These are phyloP conservation scores for Ascochyta koolunga DNA, from an alignment of 2,329 filamentous ascomycete species.

Conservation along the genomic window DNA sequence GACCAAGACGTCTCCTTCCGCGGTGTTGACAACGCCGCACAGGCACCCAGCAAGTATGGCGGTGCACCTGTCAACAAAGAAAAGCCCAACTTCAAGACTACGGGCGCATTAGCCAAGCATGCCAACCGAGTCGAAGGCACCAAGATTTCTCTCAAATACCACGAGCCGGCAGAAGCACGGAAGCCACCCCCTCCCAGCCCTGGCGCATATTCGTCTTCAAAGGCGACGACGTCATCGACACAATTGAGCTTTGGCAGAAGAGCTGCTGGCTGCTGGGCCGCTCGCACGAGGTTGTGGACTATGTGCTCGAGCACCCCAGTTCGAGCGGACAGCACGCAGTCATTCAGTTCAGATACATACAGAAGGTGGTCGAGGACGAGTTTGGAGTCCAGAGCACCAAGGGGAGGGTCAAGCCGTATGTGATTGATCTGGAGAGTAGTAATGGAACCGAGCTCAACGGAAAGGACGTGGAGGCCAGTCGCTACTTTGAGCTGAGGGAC, in stretches of 20 bases:
- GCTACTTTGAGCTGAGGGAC: conserved; percentile 85
- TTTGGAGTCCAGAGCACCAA: conserved; percentile 58
- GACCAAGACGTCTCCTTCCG: conserved; percentile 56
- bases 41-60: conserved; percentile 40
- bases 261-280: conserved; percentile 92
- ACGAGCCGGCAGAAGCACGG: conserved; percentile 90
- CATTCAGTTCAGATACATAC: conserved; percentile 86
- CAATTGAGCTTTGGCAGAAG: conserved; percentile 73
- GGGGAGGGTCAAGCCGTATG: conserved; percentile 70
- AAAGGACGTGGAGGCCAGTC: conserved; percentile 71
- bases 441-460: conserved; percentile 89
- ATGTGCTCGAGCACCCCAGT: conserved; percentile 86
- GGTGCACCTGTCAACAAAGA: conserved; percentile 67
- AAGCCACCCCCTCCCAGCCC: conserved; percentile 78
- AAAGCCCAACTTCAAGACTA: conserved; percentile 83
- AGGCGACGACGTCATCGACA: conserved; percentile 77
- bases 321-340: conserved; percentile 95
- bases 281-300: conserved; percentile 79
- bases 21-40: conserved; percentile 39
- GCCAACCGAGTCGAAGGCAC: conserved; percentile 83
- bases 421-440: conserved; percentile 91
- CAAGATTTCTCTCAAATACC: conserved; percentile 86
- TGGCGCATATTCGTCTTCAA: conserved; percentile 98
- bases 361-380: conserved; percentile 84
- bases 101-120: conserved; percentile 83